Base-by-base conservation (phyloP, 495 filamentous ascomycete genomes). In the Xylaria cubensis region DNA sequence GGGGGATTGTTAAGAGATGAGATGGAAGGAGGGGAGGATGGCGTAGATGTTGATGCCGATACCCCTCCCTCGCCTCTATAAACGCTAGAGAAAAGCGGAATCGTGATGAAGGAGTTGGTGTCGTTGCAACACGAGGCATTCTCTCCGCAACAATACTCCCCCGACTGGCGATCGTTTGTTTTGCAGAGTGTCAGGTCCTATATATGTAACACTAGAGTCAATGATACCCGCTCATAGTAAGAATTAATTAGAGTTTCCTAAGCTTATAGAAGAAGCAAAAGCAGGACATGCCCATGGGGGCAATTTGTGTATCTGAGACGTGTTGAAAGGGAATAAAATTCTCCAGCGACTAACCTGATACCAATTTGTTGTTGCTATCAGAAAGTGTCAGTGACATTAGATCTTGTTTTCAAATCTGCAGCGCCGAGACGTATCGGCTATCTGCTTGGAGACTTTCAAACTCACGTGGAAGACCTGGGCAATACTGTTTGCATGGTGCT, bases 1-100 rank as follows among this genome's bases (percentile, higher is more conserved):
- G 50, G 21, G 24, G 21, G 91, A 36, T 86, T 94, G 26, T 79
- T 56, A 9, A 26, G 8, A 59, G 55, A 59, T 2, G 55, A 59
- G 15, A 17, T 3, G 55, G 15, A 1, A 59, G 32, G 24, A 53
- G n/a, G 50, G 50, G 15, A 7, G 5, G 46, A n/a, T n/a, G 17
- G 2, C 19, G 46, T 19, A 19, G 46, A 7, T 17, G 39, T 3
- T 19, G 39, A 36, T 29, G 46, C 17, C 41, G 42, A 50, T 48
- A 24, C 24, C 8, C 21, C 63, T 3, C 24, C 42, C 4, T 70
- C 34, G 5, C 56, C 69, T 24, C 70, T 61, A n/a, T 15, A 46
- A 46, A 75, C 66, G 15, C 56, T 56, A 32, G 67, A 65, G 34
- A 69, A 67, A 13, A 67, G 62, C 19, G 42, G 58, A 21, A 73